Conservation (phyloP, 108 stramenopile species). For the Aurantiochytrium sp. region DNA sequence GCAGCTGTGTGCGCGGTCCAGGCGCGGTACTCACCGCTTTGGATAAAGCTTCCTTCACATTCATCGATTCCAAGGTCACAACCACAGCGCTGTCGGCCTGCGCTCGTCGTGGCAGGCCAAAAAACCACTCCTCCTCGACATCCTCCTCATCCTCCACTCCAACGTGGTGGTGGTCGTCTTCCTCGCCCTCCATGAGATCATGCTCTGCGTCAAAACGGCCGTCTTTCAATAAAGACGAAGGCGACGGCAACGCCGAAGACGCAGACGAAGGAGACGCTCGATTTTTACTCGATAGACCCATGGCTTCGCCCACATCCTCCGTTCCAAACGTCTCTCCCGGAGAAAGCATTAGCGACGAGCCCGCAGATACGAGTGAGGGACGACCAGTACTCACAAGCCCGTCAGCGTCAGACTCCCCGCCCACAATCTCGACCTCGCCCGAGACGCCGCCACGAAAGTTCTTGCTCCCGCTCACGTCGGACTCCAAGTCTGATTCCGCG, state of each 20-base stretch:
- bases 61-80: background rate
- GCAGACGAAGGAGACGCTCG: background rate
- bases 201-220: background rate
- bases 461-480: background rate
- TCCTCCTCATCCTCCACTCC: background rate
- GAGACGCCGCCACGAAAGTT: background rate
- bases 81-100: background rate
- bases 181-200: background rate
- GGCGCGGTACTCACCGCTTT: background rate
- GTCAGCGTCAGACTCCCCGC: background rate
- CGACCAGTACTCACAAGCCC: background rate
- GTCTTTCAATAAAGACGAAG: too few relatives aligned
- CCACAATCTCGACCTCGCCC: background rate
- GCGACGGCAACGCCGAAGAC: too few relatives aligned
- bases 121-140: background rate
- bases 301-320: background rate
- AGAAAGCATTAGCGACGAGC: background rate
- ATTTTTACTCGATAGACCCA: background rate
- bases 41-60: background rate
- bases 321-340: background rate
- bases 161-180: background rate
- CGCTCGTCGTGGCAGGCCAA: background rate
- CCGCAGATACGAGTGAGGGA: background rate
- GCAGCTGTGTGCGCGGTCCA: background rate
- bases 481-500: background rate